A percentile compares a stretch with the other conserved stretches of the same genome.
Conservation (phyloP, 2,329 filamentous ascomycete genomes). For the Didymosphaeria variabile region DNA sequence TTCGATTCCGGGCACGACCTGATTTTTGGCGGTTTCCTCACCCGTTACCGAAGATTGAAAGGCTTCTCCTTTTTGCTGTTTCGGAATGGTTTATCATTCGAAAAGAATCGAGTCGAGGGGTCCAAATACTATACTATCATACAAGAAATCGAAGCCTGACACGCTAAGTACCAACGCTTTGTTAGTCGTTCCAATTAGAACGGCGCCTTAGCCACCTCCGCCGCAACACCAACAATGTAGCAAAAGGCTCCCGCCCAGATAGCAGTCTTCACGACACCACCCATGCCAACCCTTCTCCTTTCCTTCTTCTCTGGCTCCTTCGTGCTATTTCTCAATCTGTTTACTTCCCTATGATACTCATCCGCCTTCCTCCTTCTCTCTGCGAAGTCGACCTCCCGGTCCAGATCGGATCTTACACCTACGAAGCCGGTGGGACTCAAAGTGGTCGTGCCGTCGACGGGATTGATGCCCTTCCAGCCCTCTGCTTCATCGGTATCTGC, state of each 20-base stretch:
- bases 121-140: background rate
- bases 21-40: background rate
- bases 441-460: constrained; percentile 46
- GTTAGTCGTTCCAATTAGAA: background rate
- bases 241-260: constrained; percentile 40
- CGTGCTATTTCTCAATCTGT: background rate
- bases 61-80: background rate
- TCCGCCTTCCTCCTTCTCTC: constrained; percentile 34
- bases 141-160: background rate
- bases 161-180: background rate
- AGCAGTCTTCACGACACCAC: constrained; percentile 40
- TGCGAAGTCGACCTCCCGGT: constrained; percentile 34
- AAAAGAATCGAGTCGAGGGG: background rate
- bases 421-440: constrained; percentile 47
- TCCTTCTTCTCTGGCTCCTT: background rate
- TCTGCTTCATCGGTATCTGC: constrained; percentile 1
- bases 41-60: no score
- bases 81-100: background rate
- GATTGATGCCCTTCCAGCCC: constrained; percentile 33
- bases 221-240: constrained; percentile 45
- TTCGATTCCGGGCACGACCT: constrained; percentile 15
- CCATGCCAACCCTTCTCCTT: constrained; percentile 24
- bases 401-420: constrained; percentile 32
- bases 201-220: constrained; percentile 25
- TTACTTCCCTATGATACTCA: constrained; percentile 12